These are phyloP conservation scores for Chiua virens DNA, from an alignment of 768 basidiomycete species.

Conservation along the genomic window DNA sequence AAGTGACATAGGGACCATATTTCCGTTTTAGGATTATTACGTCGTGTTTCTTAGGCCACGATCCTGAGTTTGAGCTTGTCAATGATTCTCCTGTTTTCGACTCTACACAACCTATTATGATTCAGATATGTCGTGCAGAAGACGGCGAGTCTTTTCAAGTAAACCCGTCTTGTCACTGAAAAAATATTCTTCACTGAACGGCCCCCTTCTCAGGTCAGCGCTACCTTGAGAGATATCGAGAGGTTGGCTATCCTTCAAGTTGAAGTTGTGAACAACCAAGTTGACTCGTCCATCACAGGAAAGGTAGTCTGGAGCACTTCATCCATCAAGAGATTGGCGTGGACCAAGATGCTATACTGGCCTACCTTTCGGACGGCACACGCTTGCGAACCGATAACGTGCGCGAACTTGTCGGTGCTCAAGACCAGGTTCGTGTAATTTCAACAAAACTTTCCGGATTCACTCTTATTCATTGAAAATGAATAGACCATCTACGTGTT, in stretches of 20 bases:
- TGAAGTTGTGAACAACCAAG: neutral
- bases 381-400: slow-evolving; percentile 70
- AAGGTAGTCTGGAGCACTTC: slow-evolving; percentile 68
- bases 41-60: slow-evolving; percentile 14
- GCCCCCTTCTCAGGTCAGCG: slow-evolving; percentile 42
- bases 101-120: slow-evolving; percentile 39
- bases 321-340: slow-evolving; percentile 71
- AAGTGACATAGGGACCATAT: slow-evolving; percentile 20
- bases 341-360: slow-evolving; percentile 66
- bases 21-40: slow-evolving; percentile 19
- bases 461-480: slow-evolving; percentile 12
- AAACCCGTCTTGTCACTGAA: slow-evolving; percentile 9
- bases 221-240: slow-evolving; percentile 74
- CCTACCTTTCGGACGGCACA: slow-evolving; percentile 78
- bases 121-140: slow-evolving; percentile 65
- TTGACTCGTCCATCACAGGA: slow-evolving; percentile 38
- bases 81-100: slow-evolving; percentile 6
- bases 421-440: slow-evolving; percentile 62
- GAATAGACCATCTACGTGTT: slow-evolving; percentile 74
- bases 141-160: slow-evolving; percentile 64
- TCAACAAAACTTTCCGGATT: neutral
- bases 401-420: slow-evolving; percentile 70
- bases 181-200: slow-evolving; percentile 1
- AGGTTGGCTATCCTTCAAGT: slow-evolving; percentile 42
- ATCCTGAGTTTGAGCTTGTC: neutral